Base-by-base conservation (phyloP, 208 protist genomes). In the Wallacemonas rigidus region DNA sequence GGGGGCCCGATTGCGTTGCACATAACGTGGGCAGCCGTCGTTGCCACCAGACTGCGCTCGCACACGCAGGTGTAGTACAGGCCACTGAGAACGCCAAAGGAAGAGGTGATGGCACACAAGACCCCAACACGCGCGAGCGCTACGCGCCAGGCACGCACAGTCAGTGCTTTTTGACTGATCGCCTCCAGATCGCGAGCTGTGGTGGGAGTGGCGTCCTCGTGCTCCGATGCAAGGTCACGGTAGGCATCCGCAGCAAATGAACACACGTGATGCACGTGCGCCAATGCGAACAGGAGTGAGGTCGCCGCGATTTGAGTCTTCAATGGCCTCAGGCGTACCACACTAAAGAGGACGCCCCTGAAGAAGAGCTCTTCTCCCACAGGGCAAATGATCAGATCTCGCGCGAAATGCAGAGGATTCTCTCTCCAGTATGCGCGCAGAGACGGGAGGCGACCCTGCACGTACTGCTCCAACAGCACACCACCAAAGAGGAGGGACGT, bases 311-410 rank as follows among this genome's bases (percentile, higher is more conserved):
- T 81, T 9, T 79, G 75, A 12, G 35, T 56, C 17, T 14, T 36
- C n/a, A 48, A 40, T 17, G 74, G 72, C 9, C 82, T 77, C 2
- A n/a, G 15, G 2, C 69, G 50, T 38, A 95, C 51, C 2, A 92
- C 43, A 1, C 85, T 43, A 35, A 93, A 80, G 26, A 93, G 77
- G 7, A 92, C 71, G 9, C 80, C 91, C 8, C 91, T 80, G 69
- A 89, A 95, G 55, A 95, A 91, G 0, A 91, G 35, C 67, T 95
- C 88, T 62, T 95, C 88, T 1, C 86, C 87, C 17, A 91, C 62
- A 6, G 90, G 90, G 45, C 83, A 87, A 2, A 95, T 43, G 3
- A 95, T 17, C 45, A 87, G 54, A 62, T 88, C 79, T 7, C 90
- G 67, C 14, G 76, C 8, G 58, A 85, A 83, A 36, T 58, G 45